Evolutionary conservation across 2,329 filamentous ascomycete species (phyloP), one percentile per base, ranked within the genome.

Genomic region (Microascus cirrosus): DNA sequence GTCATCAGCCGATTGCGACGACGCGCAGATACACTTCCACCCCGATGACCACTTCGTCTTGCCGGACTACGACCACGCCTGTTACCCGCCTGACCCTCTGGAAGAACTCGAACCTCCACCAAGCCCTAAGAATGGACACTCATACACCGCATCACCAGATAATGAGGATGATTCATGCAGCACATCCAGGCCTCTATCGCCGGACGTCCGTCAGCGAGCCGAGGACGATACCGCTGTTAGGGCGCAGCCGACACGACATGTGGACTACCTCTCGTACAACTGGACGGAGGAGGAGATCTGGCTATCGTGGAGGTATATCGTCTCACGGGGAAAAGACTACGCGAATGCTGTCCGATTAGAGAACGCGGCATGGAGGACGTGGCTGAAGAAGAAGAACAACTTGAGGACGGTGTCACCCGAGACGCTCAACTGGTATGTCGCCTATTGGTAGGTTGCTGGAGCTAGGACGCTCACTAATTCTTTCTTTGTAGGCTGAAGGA

Each of bases 281-380:
- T 96, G 93, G 90, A 84, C 82, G 62, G 91, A 96, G 71, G 92
- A 97, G 70, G 93, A 99, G 71, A 95, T 97, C 28, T 97, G 92
- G 92, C 87, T 89, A 6, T 96, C 93, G 1, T 97, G 94, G 94
- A 86, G 91, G 68, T 94, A 95, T 68, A 90, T 97, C 64, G 85
- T 92, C 18, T 86, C 88, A 32, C 88, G 90, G 65, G 80, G 87
- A 65, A 84, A 84, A 60, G 82, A 89, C 57, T 95, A 95, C 63
- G 85, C 83, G 64, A 93, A 96, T 69, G 83, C 87, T 39, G 86
- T 85, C 36, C 80, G 94, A 55, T 73, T 97, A 34, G 94, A 97
- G 71, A 97, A 99, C 71, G 94, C 94, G 2, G 96, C 91, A 0
- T 99, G 94, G 94, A 82, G 94, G 68, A 94, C 91, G 1, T 97